phyloP scores from a whole-genome alignment of 1,139 yeast genomes.

The Sugiyamaella japonica region DNA sequence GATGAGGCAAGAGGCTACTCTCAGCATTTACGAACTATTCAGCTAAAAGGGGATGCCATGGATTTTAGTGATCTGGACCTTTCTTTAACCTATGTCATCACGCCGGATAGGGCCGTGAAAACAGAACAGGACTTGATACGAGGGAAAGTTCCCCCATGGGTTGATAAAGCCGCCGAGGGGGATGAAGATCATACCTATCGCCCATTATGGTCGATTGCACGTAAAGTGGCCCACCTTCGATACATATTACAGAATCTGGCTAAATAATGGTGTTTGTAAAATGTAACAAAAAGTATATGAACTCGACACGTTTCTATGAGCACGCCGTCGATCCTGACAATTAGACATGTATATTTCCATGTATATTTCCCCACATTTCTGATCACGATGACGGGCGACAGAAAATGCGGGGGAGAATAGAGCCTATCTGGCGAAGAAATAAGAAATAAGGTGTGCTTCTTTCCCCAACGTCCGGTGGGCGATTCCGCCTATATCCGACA shows the following conservation, averaged over 20 bases:
- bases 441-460: no score
- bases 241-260: background rate
- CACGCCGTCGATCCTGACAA: no score
- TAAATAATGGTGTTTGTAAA: background rate
- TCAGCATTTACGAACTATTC: conserved; percentile 22
- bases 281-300: background rate
- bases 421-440: no score
- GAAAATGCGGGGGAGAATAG: no score
- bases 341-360: no score
- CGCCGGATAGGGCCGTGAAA: conserved; percentile 17
- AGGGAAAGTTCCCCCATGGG: conserved; percentile 24
- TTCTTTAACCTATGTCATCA: conserved; percentile 21
- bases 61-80: conserved; percentile 24
- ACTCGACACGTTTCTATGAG: no score
- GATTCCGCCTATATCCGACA: no score
- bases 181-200: conserved; percentile 29
- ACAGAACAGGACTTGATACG: conserved; percentile 36
- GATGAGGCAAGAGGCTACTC: conserved; percentile 50
- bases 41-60: conserved; percentile 26
- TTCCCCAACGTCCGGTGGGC: no score
- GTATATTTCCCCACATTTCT: no score
- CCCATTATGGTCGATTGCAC: conserved; percentile 30
- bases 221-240: background rate
- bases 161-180: background rate
- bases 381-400: no score